Conservation (phyloP, 371 early-diverging fungal genomes). For the Entomophthora muscae region DNA sequence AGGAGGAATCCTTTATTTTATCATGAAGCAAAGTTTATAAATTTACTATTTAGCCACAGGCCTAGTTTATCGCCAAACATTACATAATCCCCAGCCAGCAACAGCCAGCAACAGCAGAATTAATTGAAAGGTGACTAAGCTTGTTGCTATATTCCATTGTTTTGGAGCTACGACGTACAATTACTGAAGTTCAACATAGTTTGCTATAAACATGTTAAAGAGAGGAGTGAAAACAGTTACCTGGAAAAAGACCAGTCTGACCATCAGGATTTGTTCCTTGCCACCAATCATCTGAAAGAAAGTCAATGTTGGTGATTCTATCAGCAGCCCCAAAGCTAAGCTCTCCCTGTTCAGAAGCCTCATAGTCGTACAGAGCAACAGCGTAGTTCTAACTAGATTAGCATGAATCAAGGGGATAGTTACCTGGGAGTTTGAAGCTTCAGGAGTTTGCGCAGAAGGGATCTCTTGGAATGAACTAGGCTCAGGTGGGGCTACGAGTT, state of each 20-base stretch:
- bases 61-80: too few relatives aligned
- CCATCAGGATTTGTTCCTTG: conserved; percentile 37
- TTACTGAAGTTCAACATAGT: conserved; percentile 26
- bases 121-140: too few relatives aligned
- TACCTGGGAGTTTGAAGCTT: not conserved
- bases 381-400: conserved; percentile 17
- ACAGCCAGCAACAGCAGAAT: too few relatives aligned
- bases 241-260: conserved; percentile 58
- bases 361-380: conserved; percentile 65
- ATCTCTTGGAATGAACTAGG: not conserved
- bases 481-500: conserved; percentile 17
- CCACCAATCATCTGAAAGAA: conserved; percentile 89
- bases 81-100: too few relatives aligned
- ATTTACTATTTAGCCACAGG: too few relatives aligned
- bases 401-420: not conserved
- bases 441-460: not conserved
- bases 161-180: too few relatives aligned
- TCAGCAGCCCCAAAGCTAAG: conserved; percentile 63
- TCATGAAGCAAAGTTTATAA: too few relatives aligned
- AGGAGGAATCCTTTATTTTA: too few relatives aligned
- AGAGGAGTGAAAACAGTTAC: conserved; percentile 19
- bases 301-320: conserved; percentile 52
- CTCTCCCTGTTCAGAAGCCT: conserved; percentile 76
- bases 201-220: conserved; percentile 19
- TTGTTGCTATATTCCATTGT: too few relatives aligned